These are phyloP conservation scores for Cornus controversa DNA, from an alignment of 148 eudicot genomes.

Conservation along the genomic window DNA sequence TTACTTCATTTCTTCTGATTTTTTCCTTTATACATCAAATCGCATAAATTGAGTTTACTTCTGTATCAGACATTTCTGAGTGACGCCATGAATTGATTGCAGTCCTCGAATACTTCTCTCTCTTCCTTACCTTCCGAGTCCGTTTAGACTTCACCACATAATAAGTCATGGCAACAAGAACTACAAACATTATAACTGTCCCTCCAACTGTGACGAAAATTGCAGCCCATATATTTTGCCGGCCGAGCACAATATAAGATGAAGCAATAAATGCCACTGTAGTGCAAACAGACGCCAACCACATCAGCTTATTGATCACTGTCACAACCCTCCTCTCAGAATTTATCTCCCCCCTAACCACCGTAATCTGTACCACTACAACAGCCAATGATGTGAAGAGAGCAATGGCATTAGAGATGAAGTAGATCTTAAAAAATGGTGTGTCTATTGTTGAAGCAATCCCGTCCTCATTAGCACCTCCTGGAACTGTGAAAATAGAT, in stretches of 20 bases:
- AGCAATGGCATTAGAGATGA: constrained; percentile 60
- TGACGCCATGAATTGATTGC: constrained; percentile 22
- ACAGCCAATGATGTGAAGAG: constrained; percentile 67
- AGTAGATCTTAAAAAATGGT: constrained; percentile 51
- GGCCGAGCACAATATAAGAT: constrained; percentile 60
- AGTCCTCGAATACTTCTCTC: constrained; percentile 35
- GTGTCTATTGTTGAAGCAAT: constrained; percentile 46
- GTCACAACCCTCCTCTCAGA: constrained; percentile 63
- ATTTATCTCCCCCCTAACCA: constrained; percentile 70
- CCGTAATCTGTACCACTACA: constrained; percentile 69
- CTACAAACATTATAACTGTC: constrained; percentile 49
- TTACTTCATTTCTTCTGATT: not conserved
- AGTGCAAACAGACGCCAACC: constrained; percentile 76
- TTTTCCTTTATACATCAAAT: constrained; percentile 29
- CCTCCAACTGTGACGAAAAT: constrained; percentile 47
- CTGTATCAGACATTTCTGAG: constrained; percentile 47
- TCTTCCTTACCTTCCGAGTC: constrained; percentile 52
- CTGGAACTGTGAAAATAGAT: constrained; percentile 43
- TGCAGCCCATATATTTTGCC: constrained; percentile 54
- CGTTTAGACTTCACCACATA: constrained; percentile 63
- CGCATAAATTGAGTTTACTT: constrained; percentile 62
- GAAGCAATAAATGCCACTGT: constrained; percentile 63
- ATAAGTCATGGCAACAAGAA: constrained; percentile 63
- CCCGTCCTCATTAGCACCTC: constrained; percentile 43
- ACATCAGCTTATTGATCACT: constrained; percentile 79